These are phyloP conservation scores for Lachnellula subtilissima DNA, from an alignment of 2,329 filamentous ascomycete genomes.

Conservation along the genomic window DNA sequence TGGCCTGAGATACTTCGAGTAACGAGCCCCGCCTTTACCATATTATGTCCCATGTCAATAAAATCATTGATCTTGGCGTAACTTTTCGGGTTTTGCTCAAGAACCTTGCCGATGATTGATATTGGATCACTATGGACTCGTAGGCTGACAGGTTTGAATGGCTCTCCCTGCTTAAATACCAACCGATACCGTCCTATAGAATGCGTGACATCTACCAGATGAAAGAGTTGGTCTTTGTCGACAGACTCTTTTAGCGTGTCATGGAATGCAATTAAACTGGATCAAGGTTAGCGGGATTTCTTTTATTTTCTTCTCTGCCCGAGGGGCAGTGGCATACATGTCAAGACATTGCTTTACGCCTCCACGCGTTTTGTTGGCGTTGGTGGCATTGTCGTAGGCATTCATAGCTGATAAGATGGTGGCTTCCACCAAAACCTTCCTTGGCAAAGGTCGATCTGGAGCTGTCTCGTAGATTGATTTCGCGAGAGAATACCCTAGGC, in stretches of 20 bases:
- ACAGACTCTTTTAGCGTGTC: slow-evolving; percentile 49
- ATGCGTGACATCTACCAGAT: slow-evolving; percentile 69
- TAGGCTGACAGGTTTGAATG: slow-evolving; percentile 72
- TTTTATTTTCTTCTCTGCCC: too few relatives aligned
- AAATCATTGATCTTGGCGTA: slow-evolving; percentile 74
- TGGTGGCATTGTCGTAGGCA: slow-evolving; percentile 76
- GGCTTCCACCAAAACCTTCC: slow-evolving; percentile 51
- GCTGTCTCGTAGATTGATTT: slow-evolving; percentile 56
- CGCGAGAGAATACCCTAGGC: slow-evolving; percentile 57
- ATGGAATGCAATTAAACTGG: slow-evolving; percentile 60
- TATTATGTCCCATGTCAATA: slow-evolving; percentile 61
- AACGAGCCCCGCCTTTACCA: slow-evolving; percentile 56
- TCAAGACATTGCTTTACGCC: slow-evolving; percentile 74
- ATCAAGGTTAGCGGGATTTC: slow-evolving; percentile 19
- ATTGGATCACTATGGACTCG: slow-evolving; percentile 73
- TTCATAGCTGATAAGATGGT: slow-evolving; percentile 60
- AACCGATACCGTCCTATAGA: slow-evolving; percentile 71
- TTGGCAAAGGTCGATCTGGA: slow-evolving; percentile 44
- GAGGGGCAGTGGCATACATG: slow-evolving; percentile 48
- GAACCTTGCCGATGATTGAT: slow-evolving; percentile 64
- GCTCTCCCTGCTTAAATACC: slow-evolving; percentile 72
- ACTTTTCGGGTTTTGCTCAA: slow-evolving; percentile 69
- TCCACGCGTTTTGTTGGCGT: slow-evolving; percentile 71
- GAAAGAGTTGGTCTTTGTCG: slow-evolving; percentile 52
- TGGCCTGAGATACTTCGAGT: slow-evolving; percentile 14